phyloP scores from a whole-genome alignment of 2,329 filamentous ascomycete genomes.

The Colletotrichum acutatum region DNA sequence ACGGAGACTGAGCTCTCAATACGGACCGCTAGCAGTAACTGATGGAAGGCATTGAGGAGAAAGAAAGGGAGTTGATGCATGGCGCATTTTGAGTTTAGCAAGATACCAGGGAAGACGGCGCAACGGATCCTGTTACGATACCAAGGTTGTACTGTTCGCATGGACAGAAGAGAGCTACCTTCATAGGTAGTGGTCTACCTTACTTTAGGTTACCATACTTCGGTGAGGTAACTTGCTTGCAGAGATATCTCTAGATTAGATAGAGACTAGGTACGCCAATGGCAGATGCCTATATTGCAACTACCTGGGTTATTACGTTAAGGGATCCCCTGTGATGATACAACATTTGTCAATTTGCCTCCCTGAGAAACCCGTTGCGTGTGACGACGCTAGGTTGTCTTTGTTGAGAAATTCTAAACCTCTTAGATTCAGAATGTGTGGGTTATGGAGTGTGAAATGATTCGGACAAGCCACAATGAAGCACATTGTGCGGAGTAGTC shows the following conservation, averaged over 20 bases:
- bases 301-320: background rate
- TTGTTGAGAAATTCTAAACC: background rate
- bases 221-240: background rate
- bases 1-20: conserved; percentile 4
- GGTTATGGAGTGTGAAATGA: background rate
- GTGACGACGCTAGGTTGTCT: background rate
- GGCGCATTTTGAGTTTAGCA: background rate
- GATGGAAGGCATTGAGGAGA: conserved; percentile 29
- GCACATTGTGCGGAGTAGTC: background rate
- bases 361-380: background rate
- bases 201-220: background rate
- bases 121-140: conserved; percentile 9
- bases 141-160: background rate
- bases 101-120: conserved; percentile 14
- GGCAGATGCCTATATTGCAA: background rate
- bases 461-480: background rate
- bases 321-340: background rate
- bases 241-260: background rate
- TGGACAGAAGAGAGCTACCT: background rate
- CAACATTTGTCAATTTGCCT: background rate
- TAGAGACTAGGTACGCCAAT: background rate
- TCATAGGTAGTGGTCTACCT: background rate
- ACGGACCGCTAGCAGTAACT: background rate
- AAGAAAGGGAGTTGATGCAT: background rate
- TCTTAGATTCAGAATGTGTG: background rate